Conservation (phyloP, 352 stramenopile genomes). For the Thalassiosira livingstoniorum region DNA sequence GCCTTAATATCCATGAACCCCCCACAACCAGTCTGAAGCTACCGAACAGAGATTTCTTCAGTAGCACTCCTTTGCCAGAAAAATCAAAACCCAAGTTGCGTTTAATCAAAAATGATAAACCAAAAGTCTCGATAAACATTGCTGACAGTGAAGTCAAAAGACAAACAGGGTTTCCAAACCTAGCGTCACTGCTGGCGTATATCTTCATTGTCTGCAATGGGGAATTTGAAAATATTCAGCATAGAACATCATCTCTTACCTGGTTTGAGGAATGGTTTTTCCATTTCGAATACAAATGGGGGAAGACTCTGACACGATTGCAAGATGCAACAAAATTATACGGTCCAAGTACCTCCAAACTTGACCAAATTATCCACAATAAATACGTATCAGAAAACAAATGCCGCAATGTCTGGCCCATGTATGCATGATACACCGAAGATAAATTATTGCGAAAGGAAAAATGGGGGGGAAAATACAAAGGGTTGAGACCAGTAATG, state of each 20-base stretch:
- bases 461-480: constrained; percentile 24
- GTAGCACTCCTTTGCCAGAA: no score
- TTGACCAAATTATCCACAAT: background rate
- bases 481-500: constrained; percentile 19
- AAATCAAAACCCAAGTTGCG: no score
- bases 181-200: constrained; percentile 2
- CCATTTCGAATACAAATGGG: constrained; percentile 36
- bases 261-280: constrained; percentile 53
- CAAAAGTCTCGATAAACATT: background rate
- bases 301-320: background rate
- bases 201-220: constrained; percentile 38
- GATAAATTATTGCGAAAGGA: constrained; percentile 29
- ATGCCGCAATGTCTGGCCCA: constrained; percentile 15
- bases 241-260: constrained; percentile 5
- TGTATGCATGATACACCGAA: constrained; percentile 33
- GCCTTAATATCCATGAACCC: no score
- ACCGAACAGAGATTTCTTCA: no score
- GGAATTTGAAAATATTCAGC: constrained; percentile 11
- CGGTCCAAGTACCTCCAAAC: background rate
- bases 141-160: constrained; percentile 25
- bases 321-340: background rate
- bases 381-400: constrained; percentile 8
- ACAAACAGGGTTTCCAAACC: constrained; percentile 25
- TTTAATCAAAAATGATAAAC: no score
- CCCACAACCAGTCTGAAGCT: no score